A percentile compares a stretch with the other conserved stretches of the same genome.
Evolutionary conservation across 2,329 filamentous ascomycete genomes (phyloP).

Genomic region (Aspergillus latus): DNA sequence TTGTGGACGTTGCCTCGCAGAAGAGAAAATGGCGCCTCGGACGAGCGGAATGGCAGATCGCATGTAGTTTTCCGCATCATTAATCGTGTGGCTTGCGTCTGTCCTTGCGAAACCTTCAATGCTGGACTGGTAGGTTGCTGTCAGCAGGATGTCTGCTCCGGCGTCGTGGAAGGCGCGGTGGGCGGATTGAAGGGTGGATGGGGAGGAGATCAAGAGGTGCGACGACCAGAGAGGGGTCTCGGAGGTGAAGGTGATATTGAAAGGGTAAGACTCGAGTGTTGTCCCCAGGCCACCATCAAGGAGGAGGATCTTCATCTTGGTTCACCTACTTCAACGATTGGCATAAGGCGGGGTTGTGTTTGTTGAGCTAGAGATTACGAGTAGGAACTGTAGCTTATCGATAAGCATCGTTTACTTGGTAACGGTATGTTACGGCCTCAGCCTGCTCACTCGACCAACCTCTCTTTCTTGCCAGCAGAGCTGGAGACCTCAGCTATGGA

Average conservation of each 20-base stretch:
- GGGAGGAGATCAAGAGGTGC: constrained; percentile 60
- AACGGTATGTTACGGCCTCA: too few species aligned
- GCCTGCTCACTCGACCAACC: too few species aligned
- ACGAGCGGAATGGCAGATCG: constrained; percentile 41
- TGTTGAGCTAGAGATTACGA: background rate
- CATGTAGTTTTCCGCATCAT: constrained; percentile 46
- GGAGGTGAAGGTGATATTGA: constrained; percentile 54
- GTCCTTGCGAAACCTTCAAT: constrained; percentile 57
- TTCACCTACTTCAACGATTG: background rate
- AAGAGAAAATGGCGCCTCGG: constrained; percentile 28
- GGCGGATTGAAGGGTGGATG: constrained; percentile 53
- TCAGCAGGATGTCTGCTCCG: constrained; percentile 64
- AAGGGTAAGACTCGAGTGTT: constrained; percentile 58
- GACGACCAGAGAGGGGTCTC: constrained; percentile 65
- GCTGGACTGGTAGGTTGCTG: constrained; percentile 67
- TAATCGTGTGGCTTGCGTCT: constrained; percentile 46
- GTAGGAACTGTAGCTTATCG: too few species aligned
- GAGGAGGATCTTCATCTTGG: constrained; percentile 42
- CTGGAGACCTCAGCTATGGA: too few species aligned
- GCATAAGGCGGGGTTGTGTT: background rate
- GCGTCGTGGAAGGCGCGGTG: constrained; percentile 57
- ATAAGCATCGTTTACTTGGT: too few species aligned
- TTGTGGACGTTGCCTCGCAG: background rate
- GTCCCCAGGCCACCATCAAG: constrained; percentile 70
- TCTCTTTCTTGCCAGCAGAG: too few species aligned